Conservation (phyloP, 805 yeast genomes). For the Candida schatavii region DNA sequence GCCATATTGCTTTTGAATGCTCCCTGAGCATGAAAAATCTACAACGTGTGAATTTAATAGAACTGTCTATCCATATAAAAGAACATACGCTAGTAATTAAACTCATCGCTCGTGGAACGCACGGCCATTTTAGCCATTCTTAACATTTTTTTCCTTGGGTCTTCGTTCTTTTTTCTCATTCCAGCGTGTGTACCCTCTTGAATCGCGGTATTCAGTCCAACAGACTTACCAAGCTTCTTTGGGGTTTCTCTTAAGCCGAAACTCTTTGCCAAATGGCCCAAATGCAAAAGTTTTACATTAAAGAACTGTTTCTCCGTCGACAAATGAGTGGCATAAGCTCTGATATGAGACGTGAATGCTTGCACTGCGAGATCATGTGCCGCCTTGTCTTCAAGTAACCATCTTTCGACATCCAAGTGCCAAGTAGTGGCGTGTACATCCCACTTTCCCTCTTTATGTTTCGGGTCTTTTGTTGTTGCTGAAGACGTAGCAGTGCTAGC, state of each 20-base stretch:
- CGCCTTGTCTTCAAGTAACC: constrained; percentile 67
- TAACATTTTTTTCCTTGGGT: constrained; percentile 70
- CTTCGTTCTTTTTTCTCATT: constrained; percentile 52
- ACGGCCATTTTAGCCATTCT: constrained; percentile 71
- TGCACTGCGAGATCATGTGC: constrained; percentile 67
- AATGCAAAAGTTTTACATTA: constrained; percentile 77
- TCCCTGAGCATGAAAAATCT: too few relatives aligned
- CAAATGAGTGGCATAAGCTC: constrained; percentile 96
- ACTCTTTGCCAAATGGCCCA: constrained; percentile 94
- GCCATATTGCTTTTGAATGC: too few relatives aligned
- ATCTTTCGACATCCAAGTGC: constrained; percentile 88
- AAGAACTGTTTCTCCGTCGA: constrained; percentile 74
- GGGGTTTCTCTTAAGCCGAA: constrained; percentile 96
- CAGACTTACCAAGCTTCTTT: constrained; percentile 59
- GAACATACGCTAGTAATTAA: constrained; percentile 48
- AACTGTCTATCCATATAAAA: too few relatives aligned
- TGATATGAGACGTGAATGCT: constrained; percentile 83
- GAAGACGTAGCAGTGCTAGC: constrained; percentile 16
- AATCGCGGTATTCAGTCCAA: constrained; percentile 28
- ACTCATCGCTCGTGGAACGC: constrained; percentile 65
- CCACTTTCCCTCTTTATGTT: constrained; percentile 58
- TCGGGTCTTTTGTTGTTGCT: constrained; percentile 28
- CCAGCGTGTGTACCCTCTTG: constrained; percentile 18
- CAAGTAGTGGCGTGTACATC: constrained; percentile 94
- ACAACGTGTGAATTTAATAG: too few relatives aligned